phyloP scores from a whole-genome alignment of 441 rosid species.

The Adansonia rubrostipa region DNA sequence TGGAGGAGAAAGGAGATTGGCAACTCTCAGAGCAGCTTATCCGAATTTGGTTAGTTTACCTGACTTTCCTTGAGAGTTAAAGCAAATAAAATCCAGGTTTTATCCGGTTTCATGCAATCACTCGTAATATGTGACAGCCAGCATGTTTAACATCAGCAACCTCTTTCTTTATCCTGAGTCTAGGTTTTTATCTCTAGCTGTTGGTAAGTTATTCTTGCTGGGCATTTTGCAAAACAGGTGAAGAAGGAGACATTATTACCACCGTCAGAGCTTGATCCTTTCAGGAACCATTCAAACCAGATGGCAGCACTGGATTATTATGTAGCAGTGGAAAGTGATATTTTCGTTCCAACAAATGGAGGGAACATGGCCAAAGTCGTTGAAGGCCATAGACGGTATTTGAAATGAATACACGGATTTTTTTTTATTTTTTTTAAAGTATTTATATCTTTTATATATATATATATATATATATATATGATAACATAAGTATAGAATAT shows the following conservation, averaged over 20 bases:
- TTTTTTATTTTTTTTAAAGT: no score
- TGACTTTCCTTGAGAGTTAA: neutral
- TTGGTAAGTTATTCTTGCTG: neutral
- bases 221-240: conserved; percentile 31
- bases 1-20: conserved; percentile 39
- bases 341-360: conserved; percentile 44
- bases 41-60: conserved; percentile 42
- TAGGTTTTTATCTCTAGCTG: neutral
- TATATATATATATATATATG: no score
- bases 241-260: conserved; percentile 45
- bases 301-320: conserved; percentile 51
- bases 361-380: conserved; percentile 58
- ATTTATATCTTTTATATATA: neutral
- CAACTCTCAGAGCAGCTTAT: conserved; percentile 39
- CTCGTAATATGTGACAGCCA: no score
- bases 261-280: conserved; percentile 41
- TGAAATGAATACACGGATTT: no score
- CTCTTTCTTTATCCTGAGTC: no score
- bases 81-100: neutral
- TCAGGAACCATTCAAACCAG: conserved; percentile 42
- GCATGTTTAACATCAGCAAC: no score
- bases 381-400: conserved; percentile 45
- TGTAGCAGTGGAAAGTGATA: conserved; percentile 42
- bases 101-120: neutral
- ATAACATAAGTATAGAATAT: no score